phyloP scores from a whole-genome alignment of 177 flowering plant genomes.

The Telopea speciosissima region DNA sequence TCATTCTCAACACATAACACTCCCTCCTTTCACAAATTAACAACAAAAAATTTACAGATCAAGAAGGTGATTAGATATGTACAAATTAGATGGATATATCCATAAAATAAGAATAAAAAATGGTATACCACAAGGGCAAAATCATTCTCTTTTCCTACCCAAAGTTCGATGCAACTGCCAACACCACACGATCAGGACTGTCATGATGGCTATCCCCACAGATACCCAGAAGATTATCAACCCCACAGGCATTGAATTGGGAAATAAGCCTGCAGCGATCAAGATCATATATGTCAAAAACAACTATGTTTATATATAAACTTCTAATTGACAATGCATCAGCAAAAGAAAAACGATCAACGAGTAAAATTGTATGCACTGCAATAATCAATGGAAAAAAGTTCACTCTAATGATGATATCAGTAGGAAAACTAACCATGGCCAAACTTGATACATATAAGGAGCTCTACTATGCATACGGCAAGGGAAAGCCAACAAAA shows the following conservation, averaged over 20 bases:
- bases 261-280: constrained; percentile 62
- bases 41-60: constrained; percentile 22
- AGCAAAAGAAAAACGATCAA: neutral
- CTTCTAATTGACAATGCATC: neutral
- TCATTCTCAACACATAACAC: neutral
- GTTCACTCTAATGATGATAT: neutral
- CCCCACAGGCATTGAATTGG: constrained; percentile 80
- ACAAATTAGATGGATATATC: constrained; percentile 18
- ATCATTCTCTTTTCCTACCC: constrained; percentile 54
- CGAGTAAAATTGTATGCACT: neutral
- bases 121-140: constrained; percentile 17
- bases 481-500: constrained; percentile 97
- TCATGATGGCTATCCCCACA: constrained; percentile 36
- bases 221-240: constrained; percentile 62
- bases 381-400: neutral
- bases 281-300: neutral
- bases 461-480: constrained; percentile 92
- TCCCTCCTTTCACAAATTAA: neutral
- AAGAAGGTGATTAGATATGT: constrained; percentile 20
- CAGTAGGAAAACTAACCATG: constrained; percentile 47
- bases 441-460: constrained; percentile 96
- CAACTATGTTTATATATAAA: neutral
- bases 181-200: constrained; percentile 63
- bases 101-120: constrained; percentile 18
- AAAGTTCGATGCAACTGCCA: constrained; percentile 61